Percentiles rank a stretch among this genome's conserved stretches.
These are phyloP conservation scores for Glycine tomentella DNA, from an alignment of 306 rosid genomes.

Conservation along the genomic window DNA sequence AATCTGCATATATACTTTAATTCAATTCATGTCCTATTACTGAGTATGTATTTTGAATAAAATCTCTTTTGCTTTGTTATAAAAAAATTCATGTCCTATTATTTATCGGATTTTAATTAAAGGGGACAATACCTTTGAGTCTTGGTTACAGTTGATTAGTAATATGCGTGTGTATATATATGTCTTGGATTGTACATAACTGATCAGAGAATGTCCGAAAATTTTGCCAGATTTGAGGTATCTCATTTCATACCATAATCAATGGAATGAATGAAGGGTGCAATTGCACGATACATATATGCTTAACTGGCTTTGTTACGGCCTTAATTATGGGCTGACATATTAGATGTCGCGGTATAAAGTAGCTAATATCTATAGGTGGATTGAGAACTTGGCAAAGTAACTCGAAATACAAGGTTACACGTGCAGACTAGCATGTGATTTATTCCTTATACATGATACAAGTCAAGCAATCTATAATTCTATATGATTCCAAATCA, in stretches of 20 bases:
- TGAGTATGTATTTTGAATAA: too few relatives aligned
- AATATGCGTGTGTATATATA: neutral
- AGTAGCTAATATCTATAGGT: neutral
- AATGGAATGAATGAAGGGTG: too few relatives aligned
- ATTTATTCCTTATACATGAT: neutral
- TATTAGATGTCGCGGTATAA: slow-evolving; percentile 4
- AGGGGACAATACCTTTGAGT: slow-evolving; percentile 34
- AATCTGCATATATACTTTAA: too few relatives aligned
- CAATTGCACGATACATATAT: neutral
- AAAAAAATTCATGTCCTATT: neutral
- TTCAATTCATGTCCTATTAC: too few relatives aligned
- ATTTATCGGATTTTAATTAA: neutral
- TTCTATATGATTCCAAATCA: slow-evolving; percentile 1
- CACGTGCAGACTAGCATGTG: slow-evolving; percentile 25
- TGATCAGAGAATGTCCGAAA: slow-evolving; percentile 16
- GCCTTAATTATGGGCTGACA: neutral
- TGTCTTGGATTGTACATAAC: neutral
- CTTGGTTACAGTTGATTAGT: neutral
- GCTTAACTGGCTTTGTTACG: slow-evolving; percentile 13
- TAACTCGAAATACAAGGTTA: slow-evolving; percentile 26
- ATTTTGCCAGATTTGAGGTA: too few relatives aligned
- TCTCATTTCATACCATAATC: too few relatives aligned
- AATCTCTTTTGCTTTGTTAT: too few relatives aligned
- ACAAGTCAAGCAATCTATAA: slow-evolving; percentile 3
- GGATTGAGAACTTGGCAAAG: slow-evolving; percentile 37